Evolutionary conservation across 345 rosid genomes (phyloP), one percentile per base, ranked within the genome.

Genomic region (Ceriops zippeliana): DNA sequence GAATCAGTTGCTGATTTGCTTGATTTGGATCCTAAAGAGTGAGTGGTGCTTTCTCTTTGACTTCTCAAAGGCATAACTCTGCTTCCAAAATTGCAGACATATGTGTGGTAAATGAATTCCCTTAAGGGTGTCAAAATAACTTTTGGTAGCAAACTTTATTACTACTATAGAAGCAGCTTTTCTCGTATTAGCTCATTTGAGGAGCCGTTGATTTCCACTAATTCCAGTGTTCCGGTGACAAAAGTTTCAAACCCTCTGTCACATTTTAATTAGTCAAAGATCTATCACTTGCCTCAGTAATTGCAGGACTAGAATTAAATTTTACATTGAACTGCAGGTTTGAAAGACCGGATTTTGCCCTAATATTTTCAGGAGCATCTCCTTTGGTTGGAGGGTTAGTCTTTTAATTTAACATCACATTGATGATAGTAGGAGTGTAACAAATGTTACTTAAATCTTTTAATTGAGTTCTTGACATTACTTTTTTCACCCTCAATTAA

Each of bases 11-110:
- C 92, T 2, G 85, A 83, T 64, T 68, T 85, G 63, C 88, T 95
- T 70, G 97, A 90, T 56, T 76, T 95, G 87, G 96, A 91, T 80
- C 83, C 76, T 63, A 84, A 88, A 79, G 99, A 95, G 99, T 95
- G 82, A 87, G 98, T 80, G 31, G 57, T 62, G 22, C 42, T 53
- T 62, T 59, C 13, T 56, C 24, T 47, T 19, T 19, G 52, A 42
- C 20, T 60, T 60, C 27, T 56, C 65, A 38, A 28, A 6, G 35
- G 49, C 49, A 42, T 42, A 11, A 42, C 49, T 13, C 49, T 42
- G 19, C 49, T 60, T 58, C 31, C 6, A 7, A 27, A n/a, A 5
- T 13, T 34, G 60, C 27, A 26, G 37, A 8, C 53, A 0, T 52
- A 26, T 52, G 22, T 54, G 19, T 17, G 63, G n/a, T 16, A 2